Evolutionary conservation across 805 yeast genomes (phyloP).

Genomic region (Middelhovenomyces tepae): DNA sequence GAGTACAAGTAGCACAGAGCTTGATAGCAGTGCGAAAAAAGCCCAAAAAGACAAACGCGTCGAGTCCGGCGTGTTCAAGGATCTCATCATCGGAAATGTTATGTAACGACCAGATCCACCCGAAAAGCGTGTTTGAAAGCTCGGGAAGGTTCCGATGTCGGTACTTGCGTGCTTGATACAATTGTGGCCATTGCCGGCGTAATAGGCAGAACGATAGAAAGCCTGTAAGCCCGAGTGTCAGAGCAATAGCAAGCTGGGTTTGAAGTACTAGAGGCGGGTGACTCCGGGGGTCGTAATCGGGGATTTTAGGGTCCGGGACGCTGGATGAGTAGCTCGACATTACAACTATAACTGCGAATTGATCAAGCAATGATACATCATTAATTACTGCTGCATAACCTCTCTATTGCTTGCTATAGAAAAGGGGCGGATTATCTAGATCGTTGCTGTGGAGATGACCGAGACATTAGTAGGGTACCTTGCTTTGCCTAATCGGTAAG

Average conservation of each 20-base stretch:
- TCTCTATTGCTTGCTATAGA: too few relatives aligned
- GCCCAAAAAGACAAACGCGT: constrained; percentile 84
- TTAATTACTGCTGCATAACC: too few relatives aligned
- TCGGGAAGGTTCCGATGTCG: constrained; percentile 45
- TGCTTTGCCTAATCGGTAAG: too few relatives aligned
- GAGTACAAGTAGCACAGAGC: constrained; percentile 51
- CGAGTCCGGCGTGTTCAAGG: constrained; percentile 84
- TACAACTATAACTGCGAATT: too few relatives aligned
- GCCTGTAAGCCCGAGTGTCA: constrained; percentile 58
- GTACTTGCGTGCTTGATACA: constrained; percentile 72
- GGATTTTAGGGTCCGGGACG: too few relatives aligned
- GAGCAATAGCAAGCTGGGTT: constrained; percentile 68
- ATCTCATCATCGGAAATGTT: constrained; percentile 64
- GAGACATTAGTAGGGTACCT: too few relatives aligned
- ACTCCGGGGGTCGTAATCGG: constrained; percentile 11
- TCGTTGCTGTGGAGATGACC: too few relatives aligned
- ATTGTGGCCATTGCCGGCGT: constrained; percentile 64
- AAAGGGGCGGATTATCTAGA: too few relatives aligned
- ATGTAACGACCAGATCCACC: constrained; percentile 70
- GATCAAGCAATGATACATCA: too few relatives aligned
- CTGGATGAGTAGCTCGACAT: too few relatives aligned
- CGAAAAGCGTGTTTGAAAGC: constrained; percentile 55
- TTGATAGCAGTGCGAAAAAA: constrained; percentile 85
- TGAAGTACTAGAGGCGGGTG: constrained; percentile 49
- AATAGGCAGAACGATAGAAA: constrained; percentile 61